Conservation (phyloP, 129 eudicot genomes). For the Flaveria brownii region DNA sequence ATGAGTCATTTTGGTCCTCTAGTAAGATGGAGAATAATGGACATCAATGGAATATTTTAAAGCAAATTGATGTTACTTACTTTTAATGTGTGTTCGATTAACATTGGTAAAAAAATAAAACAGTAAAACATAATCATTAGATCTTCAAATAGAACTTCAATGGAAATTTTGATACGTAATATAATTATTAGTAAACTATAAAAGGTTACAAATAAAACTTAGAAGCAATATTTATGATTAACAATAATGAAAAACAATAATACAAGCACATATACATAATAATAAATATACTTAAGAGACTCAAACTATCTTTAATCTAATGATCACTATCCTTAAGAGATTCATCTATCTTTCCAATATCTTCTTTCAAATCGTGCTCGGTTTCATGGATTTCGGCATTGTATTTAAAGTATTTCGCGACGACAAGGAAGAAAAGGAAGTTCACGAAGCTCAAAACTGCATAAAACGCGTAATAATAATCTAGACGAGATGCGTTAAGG, state of each 20-base stretch:
- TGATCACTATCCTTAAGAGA: too few relatives aligned
- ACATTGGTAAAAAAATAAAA: too few relatives aligned
- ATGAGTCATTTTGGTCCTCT: too few relatives aligned
- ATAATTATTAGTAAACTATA: not conserved
- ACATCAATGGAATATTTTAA: too few relatives aligned
- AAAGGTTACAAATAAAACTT: not conserved
- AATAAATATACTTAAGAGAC: not conserved
- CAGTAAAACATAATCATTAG: too few relatives aligned
- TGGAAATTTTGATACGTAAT: not conserved
- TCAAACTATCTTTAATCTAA: not conserved
- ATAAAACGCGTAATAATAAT: constrained; percentile 58
- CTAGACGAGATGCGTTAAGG: constrained; percentile 54
- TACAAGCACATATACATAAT: not conserved
- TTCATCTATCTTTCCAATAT: not conserved
- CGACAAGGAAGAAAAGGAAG: constrained; percentile 52
- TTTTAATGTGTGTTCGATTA: too few relatives aligned
- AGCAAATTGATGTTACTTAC: too few relatives aligned
- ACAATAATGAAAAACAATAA: not conserved
- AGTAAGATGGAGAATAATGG: too few relatives aligned
- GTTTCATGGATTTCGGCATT: constrained; percentile 31
- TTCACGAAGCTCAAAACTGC: constrained; percentile 52
- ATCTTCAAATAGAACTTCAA: too few relatives aligned
- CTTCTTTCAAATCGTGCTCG: constrained; percentile 32
- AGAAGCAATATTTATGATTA: not conserved
- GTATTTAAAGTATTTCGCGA: constrained; percentile 45